Base-by-base conservation (phyloP, 1,139 yeast genomes). In the Taphrina pruni region DNA sequence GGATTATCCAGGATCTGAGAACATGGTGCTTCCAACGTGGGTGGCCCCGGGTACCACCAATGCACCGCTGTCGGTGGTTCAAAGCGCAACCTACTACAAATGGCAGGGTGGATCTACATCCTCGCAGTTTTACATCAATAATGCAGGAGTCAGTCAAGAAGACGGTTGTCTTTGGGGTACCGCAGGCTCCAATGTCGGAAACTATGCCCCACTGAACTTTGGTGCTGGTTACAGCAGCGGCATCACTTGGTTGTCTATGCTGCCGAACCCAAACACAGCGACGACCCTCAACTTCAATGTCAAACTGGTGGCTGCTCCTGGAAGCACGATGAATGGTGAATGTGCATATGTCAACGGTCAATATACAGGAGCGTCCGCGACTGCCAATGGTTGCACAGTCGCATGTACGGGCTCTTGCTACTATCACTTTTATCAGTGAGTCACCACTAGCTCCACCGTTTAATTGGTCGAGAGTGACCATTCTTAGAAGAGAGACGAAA, bases 1-100 rank as follows among this genome's bases (percentile, higher is more conserved):
- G 72, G 98, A 94, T 80, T 94, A 94, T 86, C 99, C 98, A 76
- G 98, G 98, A 83, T 88, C 97, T 73, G 99, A 94, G 84, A 92
- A 91, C 85, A 94, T 94, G 98, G 93, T 87, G 75, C 85, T 93
- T 73, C 98, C 98, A 78, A 93, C 97, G 72, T 81, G 86, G 71
- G 89, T 93, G 69, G 79, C 79, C 54, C 90, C 88, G 72, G 97
- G 97, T 75, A 78, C 82, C 55, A 75, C 84, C 54, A 43, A 51
- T 9, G 81, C 84, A 75, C 88, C 89, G 66, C 83, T 90, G 75
- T 84, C 97, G 68, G 95, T 88, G 73, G 97, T 92, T 73, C 85
- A 92, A 79, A 87, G 87, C 79, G 86, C 81, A 76, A 77, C 82
- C 72, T 93, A 93, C 86, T 94, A 86, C 86, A 79, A 79, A 70